Base-by-base conservation (phyloP, 352 stramenopile species). In the Pythium dissotocum region DNA sequence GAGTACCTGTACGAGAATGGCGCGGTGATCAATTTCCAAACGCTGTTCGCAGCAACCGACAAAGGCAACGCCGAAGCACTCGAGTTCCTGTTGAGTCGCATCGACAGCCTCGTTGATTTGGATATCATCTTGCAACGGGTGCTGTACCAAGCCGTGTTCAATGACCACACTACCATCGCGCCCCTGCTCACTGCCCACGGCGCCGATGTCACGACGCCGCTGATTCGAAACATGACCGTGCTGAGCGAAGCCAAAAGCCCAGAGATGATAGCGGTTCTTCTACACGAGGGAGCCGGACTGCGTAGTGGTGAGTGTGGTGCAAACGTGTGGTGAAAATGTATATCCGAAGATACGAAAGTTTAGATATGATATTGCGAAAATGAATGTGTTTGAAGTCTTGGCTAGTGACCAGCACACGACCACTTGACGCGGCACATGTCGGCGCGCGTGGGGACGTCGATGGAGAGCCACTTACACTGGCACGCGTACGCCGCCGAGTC, bases 401-500 rank as follows among this genome's bases (percentile, higher is more conserved):
- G 21, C 38, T 18, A 91, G 63, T 93, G 83, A 10, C 84, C 81
- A 16, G 78, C 84, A 68, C 84, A 92, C 0, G 73, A 86, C 84
- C 84, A 91, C 71, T 91, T 93, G 38, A 93, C 80, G 38, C 80
- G 73, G 56, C 74, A 80, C 18, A 73, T 72, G 38, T 90, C 76
- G 26, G 79, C 74, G 8, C 79, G 79, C 40, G 75, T 85, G 49
- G 80, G 71, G 2, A 74, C 75, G 32, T 76, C 73, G 38, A 92
- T 81, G 14, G 78, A 90, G 21, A 88, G 76, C 83, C 85, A 93
- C 59, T 92, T 93, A 72, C 85, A 93, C 56, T 94, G 87, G 51
- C 85, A 94, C 24, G 87, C 87, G 69, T 93, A 94, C 6, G 83
- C 86, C 5, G 78, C 73, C 57, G 73, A 79, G 13, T 77, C 85